phyloP scores from a whole-genome alignment of 768 basidiomycete genomes.

The Thelephora ganbajun region DNA sequence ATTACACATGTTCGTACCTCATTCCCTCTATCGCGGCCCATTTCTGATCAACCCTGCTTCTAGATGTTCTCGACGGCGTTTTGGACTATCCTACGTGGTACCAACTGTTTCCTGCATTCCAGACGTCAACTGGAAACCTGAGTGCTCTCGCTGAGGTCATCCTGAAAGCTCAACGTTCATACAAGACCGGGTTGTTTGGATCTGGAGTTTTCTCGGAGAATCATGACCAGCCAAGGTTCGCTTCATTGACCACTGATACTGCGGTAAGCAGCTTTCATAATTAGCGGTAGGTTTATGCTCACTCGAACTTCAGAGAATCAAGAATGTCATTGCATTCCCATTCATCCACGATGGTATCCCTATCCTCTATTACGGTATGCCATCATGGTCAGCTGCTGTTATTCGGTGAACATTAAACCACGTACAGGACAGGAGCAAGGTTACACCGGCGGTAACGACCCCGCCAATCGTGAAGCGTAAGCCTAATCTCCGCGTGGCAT shows the following conservation, averaged over 20 bases:
- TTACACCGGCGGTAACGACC: constrained; percentile 28
- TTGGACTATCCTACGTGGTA: constrained; percentile 38
- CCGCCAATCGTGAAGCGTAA: constrained; percentile 38
- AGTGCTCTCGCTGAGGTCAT: constrained; percentile 17
- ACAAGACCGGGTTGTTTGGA: constrained; percentile 25
- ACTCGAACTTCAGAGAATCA: constrained; percentile 27
- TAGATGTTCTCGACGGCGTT: constrained; percentile 28
- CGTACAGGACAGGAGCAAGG: constrained; percentile 33
- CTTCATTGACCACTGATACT: constrained; percentile 25
- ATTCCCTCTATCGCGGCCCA: constrained; percentile 5
- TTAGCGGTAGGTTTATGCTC: too few species aligned
- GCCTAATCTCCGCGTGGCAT: constrained; percentile 4
- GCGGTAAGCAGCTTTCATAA: constrained; percentile 10
- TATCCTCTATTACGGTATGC: constrained; percentile 32
- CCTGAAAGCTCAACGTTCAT: constrained; percentile 19
- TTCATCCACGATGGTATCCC: constrained; percentile 39
- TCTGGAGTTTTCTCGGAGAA: constrained; percentile 39
- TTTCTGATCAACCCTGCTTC: constrained; percentile 31
- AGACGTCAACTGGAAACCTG: constrained; percentile 19
- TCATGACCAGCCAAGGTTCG: constrained; percentile 38
- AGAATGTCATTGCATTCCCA: constrained; percentile 35
- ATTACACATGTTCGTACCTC: constrained; percentile 25
- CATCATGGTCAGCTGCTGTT: not conserved
- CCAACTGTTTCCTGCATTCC: constrained; percentile 26
- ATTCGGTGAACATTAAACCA: too few species aligned